Evolutionary conservation across 768 basidiomycete species (phyloP), one percentile per base, ranked within the genome.

Genomic region (Kwoniella heveanensis): DNA sequence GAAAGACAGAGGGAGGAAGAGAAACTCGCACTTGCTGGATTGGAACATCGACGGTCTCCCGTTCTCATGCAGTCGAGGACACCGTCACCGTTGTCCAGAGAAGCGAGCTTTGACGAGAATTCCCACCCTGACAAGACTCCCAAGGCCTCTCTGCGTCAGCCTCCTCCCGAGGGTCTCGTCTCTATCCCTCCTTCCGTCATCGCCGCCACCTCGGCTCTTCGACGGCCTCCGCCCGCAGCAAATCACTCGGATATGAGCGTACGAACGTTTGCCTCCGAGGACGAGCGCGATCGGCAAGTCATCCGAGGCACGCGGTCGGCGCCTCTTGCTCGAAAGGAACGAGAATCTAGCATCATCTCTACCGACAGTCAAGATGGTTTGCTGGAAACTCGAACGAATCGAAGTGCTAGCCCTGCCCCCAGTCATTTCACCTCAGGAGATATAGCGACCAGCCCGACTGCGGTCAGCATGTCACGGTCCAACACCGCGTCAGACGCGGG

Each of bases 21-120:
- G 58, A 70, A 62, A 26, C 46, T 73, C 3, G 64, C 69, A 10
- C 49, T 72, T 51, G 66, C 72, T 6, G 67, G 66, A 44, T 21
- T 71, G 25, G 74, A 76, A 52, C 69, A 70, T 61, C 67, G 75
- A 7, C 52, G 70, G 50, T 56, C 59, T 17, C 55, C 64, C 5
- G 49, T 47, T 5, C 51, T 68, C 5, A 52, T 73, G 17, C 54
- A 46, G 15, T 55, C 62, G 2, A 47, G 70, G 22, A 67, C 68
- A 1, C 66, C 70, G 2, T 71, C 70, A 13, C 73, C 73, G 0
- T 50, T 74, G 27, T 64, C 66, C 1, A 30, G 67, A 9, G 67
- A 69, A 54, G 49, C 66, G 22, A 57, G 61, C 9, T 53, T 74
- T 21, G 73, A 74, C 12, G 44, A 47, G 46, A 32, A 36, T 2